Conservation (phyloP, 805 yeast genomes). For the Myxozyma neglecta region DNA sequence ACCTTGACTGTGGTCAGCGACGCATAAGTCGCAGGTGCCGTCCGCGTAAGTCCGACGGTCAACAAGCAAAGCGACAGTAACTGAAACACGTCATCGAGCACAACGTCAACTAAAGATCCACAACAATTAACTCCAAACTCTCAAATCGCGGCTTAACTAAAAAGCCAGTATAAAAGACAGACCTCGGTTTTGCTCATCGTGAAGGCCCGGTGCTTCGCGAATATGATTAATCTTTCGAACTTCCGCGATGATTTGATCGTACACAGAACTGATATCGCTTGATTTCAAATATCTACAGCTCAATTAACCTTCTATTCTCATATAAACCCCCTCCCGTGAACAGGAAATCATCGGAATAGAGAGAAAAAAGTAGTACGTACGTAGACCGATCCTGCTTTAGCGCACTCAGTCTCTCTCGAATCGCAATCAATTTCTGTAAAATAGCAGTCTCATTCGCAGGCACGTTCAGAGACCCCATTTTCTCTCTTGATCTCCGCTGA, state of each 20-base stretch:
- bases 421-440: slow-evolving; percentile 35
- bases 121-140: not conserved
- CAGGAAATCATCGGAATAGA: not conserved
- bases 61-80: slow-evolving; percentile 80
- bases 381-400: slow-evolving; percentile 41
- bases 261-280: slow-evolving; percentile 37
- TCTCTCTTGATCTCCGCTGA: not conserved
- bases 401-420: slow-evolving; percentile 36
- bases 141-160: too few relatives aligned
- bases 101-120: slow-evolving; percentile 55
- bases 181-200: slow-evolving; percentile 39
- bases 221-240: slow-evolving; percentile 38
- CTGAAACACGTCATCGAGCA: slow-evolving; percentile 88
- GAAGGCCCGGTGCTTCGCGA: slow-evolving; percentile 37
- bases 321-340: not conserved
- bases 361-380: slow-evolving; percentile 20
- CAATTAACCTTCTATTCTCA: not conserved
- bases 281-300: slow-evolving; percentile 37
- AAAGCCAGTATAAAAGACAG: too few relatives aligned
- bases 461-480: slow-evolving; percentile 25
- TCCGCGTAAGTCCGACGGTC: slow-evolving; percentile 85
- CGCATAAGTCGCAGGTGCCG: slow-evolving; percentile 93
- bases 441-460: slow-evolving; percentile 39
- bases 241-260: slow-evolving; percentile 37
- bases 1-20: slow-evolving; percentile 71